phyloP scores from a whole-genome alignment of 345 rosid species.

The Brassica juncea region DNA sequence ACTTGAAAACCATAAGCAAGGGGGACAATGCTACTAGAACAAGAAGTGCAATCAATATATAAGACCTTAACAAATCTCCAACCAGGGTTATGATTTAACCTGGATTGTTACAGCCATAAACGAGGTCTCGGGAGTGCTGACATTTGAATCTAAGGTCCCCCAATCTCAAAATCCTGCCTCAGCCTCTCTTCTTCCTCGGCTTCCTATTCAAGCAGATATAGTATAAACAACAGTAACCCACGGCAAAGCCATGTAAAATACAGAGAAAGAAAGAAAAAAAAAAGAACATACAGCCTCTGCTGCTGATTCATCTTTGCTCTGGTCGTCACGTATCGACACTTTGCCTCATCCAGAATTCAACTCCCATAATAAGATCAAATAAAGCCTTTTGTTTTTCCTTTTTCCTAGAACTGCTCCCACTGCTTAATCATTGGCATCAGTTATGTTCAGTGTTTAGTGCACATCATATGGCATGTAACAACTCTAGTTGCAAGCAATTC shows the following conservation, averaged over 20 bases:
- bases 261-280: too few relatives aligned
- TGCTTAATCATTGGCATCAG: too few relatives aligned
- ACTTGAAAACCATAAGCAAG: constrained; percentile 33
- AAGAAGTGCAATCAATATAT: constrained; percentile 16
- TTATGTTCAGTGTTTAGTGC: neutral
- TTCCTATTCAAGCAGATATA: constrained; percentile 46
- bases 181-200: constrained; percentile 93
- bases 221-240: too few relatives aligned
- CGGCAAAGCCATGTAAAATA: too few relatives aligned
- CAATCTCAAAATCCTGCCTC: constrained; percentile 77
- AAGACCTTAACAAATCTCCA: constrained; percentile 84
- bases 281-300: too few relatives aligned
- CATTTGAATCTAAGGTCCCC: constrained; percentile 86
- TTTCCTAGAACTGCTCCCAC: too few relatives aligned
- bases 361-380: too few relatives aligned
- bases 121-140: constrained; percentile 90
- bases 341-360: too few relatives aligned
- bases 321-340: too few relatives aligned
- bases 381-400: too few relatives aligned
- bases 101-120: constrained; percentile 87
- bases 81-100: constrained; percentile 80
- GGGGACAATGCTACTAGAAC: constrained; percentile 11
- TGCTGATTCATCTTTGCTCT: too few relatives aligned
- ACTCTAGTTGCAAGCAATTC: neutral
- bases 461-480: neutral